phyloP scores from a whole-genome alignment of 192 early-diverging fungal genomes.

The Coemansia reversa region DNA sequence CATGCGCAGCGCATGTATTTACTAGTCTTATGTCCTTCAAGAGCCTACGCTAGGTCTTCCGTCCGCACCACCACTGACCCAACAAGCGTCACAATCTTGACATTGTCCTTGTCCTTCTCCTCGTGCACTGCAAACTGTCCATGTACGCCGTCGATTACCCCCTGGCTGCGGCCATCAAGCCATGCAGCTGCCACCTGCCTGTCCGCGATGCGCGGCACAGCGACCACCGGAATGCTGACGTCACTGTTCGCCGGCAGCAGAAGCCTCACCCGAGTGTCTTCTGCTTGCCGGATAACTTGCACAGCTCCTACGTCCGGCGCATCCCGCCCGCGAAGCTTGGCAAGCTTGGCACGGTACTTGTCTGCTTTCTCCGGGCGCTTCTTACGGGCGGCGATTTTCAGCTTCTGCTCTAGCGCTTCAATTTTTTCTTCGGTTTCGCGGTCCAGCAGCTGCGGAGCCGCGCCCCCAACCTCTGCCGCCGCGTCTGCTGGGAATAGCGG shows the following conservation, averaged over 20 bases:
- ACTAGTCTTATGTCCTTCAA: not conserved
- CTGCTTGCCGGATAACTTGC: conserved; percentile 31
- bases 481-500: conserved; percentile 34
- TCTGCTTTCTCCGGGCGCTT: conserved; percentile 81
- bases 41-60: not conserved
- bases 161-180: not conserved
- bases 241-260: conserved; percentile 29
- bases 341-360: conserved; percentile 75
- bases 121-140: conserved; percentile 44
- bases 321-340: conserved; percentile 58
- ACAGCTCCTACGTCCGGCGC: not conserved
- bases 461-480: not conserved
- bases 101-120: conserved; percentile 52
- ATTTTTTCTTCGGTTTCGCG: conserved; percentile 86
- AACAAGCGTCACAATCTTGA: conserved; percentile 40
- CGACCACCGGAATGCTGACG: conserved; percentile 39
- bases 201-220: conserved; percentile 10
- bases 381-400: conserved; percentile 94
- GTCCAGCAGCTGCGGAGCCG: conserved; percentile 21
- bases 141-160: not conserved
- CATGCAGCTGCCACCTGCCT: not conserved
- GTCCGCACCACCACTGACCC: conserved; percentile 8
- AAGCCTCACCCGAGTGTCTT: conserved; percentile 29
- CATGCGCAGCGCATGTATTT: too few relatives aligned
- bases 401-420: conserved; percentile 93